Percentiles rank a stretch among this genome's conserved stretches.
phyloP scores from a whole-genome alignment of 345 rosid species.

The Euphorbia lathyris region DNA sequence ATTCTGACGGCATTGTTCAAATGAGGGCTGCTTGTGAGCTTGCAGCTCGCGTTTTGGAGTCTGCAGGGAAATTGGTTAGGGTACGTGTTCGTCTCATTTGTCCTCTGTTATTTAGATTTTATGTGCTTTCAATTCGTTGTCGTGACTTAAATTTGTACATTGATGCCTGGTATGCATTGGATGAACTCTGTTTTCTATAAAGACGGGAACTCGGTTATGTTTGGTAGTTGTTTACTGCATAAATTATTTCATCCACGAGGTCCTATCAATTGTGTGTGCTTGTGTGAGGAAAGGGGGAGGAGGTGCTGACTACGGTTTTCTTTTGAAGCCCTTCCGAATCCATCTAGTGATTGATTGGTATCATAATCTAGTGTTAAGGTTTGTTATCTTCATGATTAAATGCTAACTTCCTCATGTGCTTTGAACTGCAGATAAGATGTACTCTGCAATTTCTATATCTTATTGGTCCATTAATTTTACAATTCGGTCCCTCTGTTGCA shows the following conservation, averaged over 20 bases:
- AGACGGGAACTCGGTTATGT: not conserved
- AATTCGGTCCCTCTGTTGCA: not conserved
- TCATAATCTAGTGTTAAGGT: too few relatives aligned
- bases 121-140: not conserved
- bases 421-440: too few relatives aligned
- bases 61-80: constrained; percentile 80
- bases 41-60: constrained; percentile 74
- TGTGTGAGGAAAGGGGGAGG: too few relatives aligned
- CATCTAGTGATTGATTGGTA: too few relatives aligned
- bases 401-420: too few relatives aligned
- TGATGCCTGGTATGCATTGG: not conserved
- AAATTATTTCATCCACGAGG: not conserved
- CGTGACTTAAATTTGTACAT: not conserved
- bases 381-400: too few relatives aligned
- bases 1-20: constrained; percentile 56
- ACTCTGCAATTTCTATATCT: too few relatives aligned
- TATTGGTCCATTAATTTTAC: too few relatives aligned
- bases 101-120: not conserved
- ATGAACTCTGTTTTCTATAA: not conserved
- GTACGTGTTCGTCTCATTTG: constrained; percentile 33
- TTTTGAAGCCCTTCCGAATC: too few relatives aligned
- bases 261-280: too few relatives aligned
- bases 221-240: not conserved
- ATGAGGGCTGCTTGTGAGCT: constrained; percentile 95
- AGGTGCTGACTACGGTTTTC: too few relatives aligned